Evolutionary conservation across 2,329 filamentous ascomycete species (phyloP).

Genomic region (Botrytis hyacinthi): DNA sequence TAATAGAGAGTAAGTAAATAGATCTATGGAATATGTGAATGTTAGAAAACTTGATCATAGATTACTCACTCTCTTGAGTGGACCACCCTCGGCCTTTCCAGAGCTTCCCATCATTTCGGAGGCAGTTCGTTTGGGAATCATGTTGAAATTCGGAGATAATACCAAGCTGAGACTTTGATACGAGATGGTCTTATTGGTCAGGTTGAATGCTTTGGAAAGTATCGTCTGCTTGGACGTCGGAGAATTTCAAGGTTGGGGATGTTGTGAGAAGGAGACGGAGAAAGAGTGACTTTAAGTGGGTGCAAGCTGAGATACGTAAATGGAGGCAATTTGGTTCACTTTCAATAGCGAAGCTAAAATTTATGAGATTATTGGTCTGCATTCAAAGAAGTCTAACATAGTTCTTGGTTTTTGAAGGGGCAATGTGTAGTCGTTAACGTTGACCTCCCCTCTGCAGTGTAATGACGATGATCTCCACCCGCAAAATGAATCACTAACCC

Average conservation of each 20-base stretch:
- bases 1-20: not conserved
- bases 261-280: fast-evolving
- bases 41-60: no score
- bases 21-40: not conserved
- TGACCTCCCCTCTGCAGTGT: no score
- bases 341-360: not conserved
- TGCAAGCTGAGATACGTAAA: not conserved
- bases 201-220: not conserved
- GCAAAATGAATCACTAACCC: not conserved
- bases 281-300: not conserved
- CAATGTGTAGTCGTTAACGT: not conserved
- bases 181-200: fast-evolving
- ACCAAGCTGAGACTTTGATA: no score
- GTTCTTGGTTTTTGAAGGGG: not conserved
- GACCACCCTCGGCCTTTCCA: not conserved
- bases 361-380: not conserved
- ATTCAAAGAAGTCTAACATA: not conserved
- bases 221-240: not conserved
- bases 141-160: not conserved
- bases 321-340: not conserved
- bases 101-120: not conserved
- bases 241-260: not conserved
- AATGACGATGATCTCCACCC: not conserved
- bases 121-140: not conserved
- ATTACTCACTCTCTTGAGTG: not conserved